Base-by-base conservation (phyloP, 2,329 filamentous ascomycete species). In the Curvularia spicifera region DNA sequence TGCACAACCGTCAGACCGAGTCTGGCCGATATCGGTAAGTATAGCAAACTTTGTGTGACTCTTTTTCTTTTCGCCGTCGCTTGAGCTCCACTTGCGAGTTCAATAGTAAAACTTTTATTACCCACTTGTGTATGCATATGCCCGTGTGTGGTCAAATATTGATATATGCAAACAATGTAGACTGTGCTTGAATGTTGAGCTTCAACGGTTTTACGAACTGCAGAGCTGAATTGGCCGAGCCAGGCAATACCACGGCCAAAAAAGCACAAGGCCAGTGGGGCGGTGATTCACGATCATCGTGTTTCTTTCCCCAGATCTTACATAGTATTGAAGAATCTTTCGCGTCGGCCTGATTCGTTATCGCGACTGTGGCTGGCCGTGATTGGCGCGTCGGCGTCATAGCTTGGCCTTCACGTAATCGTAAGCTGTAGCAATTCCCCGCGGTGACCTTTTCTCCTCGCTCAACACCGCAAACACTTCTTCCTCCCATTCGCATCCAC, bases 371-470 rank as follows among this genome's bases (percentile, higher is more conserved):
- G 24, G 33, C 10, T 12, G 47, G 26, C 35, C 13, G 20, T 20
- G 35, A 50, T 50, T 50, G 47, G 47, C n/a, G 47, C 47, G 35
- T 20, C 26, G 47, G 33, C 35, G 47, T 50, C 47, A 50, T 50
- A 50, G 47, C 47, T 35, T 24, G n/a, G n/a, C 12, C 35, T 40
- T 50, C 35, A 50, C 47, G 47, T 50, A 50, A 50, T 50, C 47
- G 47, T 18, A 15, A 40, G 47, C 47, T 40, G n/a, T 31, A 47
- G 29, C 18, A 47, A 50, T 28, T 26, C 47, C 47, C 47, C 47
- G 47, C 47, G 8, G 47, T 50, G 10, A 40, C 35, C n/a, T 40
- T 50, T 40, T 40, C 26, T 50, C 22, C 35, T 40, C 35, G n/a
- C 47, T 5, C 33, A 40, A 12, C 35, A 50, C 35, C 24, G 28